phyloP scores from a whole-genome alignment of 2,329 filamentous ascomycete genomes.

The Thelonectria rubi region DNA sequence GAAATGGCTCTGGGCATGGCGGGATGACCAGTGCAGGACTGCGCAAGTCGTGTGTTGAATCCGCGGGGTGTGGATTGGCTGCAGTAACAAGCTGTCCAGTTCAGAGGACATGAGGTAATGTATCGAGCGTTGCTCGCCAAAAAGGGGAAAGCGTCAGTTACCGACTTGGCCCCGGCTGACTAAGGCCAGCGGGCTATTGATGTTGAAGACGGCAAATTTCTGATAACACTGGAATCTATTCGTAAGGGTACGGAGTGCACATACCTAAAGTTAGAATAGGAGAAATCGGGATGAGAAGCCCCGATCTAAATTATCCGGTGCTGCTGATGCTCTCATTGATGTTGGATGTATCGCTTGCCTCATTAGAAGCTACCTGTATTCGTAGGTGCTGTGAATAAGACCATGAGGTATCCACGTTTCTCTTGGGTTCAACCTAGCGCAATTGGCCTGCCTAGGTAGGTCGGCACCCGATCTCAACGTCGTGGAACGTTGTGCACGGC shows the following conservation, averaged over 20 bases:
- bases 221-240: too few relatives aligned
- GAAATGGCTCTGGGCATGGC: conserved; percentile 44
- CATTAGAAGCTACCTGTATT: too few relatives aligned
- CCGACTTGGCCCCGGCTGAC: conserved; percentile 13
- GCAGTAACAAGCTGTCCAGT: conserved; percentile 44
- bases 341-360: too few relatives aligned
- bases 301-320: too few relatives aligned
- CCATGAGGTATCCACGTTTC: too few relatives aligned
- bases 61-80: conserved; percentile 30
- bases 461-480: not conserved
- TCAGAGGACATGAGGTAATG: conserved; percentile 45
- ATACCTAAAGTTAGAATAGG: too few relatives aligned
- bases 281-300: too few relatives aligned
- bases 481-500: not conserved
- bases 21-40: conserved; percentile 21
- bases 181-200: not conserved
- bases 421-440: not conserved
- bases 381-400: too few relatives aligned
- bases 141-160: conserved; percentile 22
- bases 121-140: conserved; percentile 10
- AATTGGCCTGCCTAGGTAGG: not conserved
- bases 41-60: conserved; percentile 33
- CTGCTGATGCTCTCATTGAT: too few relatives aligned
- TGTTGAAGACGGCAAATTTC: too few relatives aligned
- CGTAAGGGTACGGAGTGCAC: too few relatives aligned